phyloP scores from a whole-genome alignment of 306 rosid genomes.

The Chamaecrista fasciculata region DNA sequence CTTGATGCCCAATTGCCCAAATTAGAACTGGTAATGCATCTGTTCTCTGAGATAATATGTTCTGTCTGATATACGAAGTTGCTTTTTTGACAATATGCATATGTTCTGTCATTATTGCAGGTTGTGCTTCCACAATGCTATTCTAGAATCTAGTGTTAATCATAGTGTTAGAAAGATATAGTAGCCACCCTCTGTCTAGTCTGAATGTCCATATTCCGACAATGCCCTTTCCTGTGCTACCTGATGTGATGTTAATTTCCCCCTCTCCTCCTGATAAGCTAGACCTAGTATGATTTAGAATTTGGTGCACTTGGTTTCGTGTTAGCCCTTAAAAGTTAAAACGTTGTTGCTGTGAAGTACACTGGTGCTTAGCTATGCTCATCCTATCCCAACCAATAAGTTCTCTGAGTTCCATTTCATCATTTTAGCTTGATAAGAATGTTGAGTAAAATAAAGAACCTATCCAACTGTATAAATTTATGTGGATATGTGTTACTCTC shows the following conservation, averaged over 20 bases:
- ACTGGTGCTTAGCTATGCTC: background rate
- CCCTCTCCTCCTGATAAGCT: background rate
- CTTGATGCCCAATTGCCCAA: constrained; percentile 13
- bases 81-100: too few species aligned
- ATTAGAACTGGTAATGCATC: constrained; percentile 3
- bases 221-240: background rate
- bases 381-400: background rate
- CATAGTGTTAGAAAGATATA: background rate
- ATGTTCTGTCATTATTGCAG: constrained; percentile 15
- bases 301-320: background rate
- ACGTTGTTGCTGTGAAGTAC: background rate
- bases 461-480: background rate
- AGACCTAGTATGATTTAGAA: background rate
- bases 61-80: background rate
- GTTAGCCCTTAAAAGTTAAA: background rate
- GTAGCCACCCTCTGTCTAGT: background rate
- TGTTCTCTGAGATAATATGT: background rate
- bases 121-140: constrained; percentile 1
- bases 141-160: constrained; percentile 19
- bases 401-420: background rate
- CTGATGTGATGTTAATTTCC: background rate
- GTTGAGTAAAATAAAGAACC: background rate
- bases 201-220: background rate
- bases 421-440: background rate
- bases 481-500: background rate